Evolutionary conservation across 176 grass and related monocot genomes (phyloP), one percentile per base, ranked within the genome.

Genomic region (Rhynchospora tenuis): DNA sequence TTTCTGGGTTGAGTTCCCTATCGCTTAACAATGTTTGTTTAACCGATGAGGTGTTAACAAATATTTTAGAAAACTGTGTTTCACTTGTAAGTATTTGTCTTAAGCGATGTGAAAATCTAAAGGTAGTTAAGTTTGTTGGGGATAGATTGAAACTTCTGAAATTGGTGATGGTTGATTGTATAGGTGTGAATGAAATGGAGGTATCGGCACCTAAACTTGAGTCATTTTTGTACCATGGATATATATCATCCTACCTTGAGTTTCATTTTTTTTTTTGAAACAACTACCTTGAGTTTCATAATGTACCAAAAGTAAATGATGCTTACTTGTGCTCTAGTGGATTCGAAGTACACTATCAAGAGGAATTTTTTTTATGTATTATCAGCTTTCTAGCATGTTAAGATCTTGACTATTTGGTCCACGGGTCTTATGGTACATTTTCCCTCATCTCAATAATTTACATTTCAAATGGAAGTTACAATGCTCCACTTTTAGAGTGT

Each of bases 51-150:
- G 60, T 28, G 11, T 9, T 89, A 7, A 11, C 48, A 1, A 81
- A 15, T 59, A 3, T 91, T 4, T 38, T 38, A 38, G 33, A 38
- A 38, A 38, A 38, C 33, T 38, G 33, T 38, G 33, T 38, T 38
- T 26, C 17, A 7, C 92, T 94, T 1, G 78, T 91, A 73, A 57
- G 16, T 64, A 77, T 94, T 50, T 87, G 63, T 46, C 84, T 94
- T 20, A 80, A n/a, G 48, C 64, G 55, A 26, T 94, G 87, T 78
- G 8, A 13, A 44, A 27, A 15, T 1, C 82, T 91, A 19, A 9
- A 0, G 2, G 23, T 38, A 2, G 78, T 87, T 31, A 38, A 38
- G 33, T 38, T 38, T 38, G 33, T 38, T 38, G 33, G 33, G 33
- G 33, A 38, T 38, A 4, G 33, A 38, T 38, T 38, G 33, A 38